A percentile compares a stretch with the other conserved stretches of the same genome.
Conservation (phyloP, 192 early-diverging fungal species). For the Coemansia sp. region DNA sequence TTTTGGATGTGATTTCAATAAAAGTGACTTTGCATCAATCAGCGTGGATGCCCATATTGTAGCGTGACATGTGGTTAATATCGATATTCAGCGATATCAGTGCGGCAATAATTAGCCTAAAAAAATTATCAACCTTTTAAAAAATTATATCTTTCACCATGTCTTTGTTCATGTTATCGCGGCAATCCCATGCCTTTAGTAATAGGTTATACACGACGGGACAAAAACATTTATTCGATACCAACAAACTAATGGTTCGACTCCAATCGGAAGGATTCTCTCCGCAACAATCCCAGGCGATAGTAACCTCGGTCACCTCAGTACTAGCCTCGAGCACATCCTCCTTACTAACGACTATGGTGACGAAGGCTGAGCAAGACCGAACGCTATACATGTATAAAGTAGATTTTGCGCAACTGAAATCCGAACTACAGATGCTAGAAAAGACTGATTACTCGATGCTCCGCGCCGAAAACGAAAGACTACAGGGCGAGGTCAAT, state of each 20-base stretch:
- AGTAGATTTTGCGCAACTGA: conserved; percentile 86
- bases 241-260: conserved; percentile 70
- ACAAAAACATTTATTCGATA: conserved; percentile 71
- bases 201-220: neutral
- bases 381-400: conserved; percentile 83
- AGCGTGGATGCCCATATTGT: neutral
- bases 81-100: neutral
- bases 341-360: conserved; percentile 57
- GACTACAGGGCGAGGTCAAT: conserved; percentile 77
- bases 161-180: neutral
- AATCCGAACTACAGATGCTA: conserved; percentile 82
- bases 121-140: neutral
- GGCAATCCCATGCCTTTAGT: neutral
- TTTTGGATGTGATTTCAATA: neutral
- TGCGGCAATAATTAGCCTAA: too few species aligned
- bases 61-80: neutral
- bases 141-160: neutral
- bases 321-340: conserved; percentile 63
- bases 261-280: conserved; percentile 74
- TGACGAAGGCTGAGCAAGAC: conserved; percentile 81
- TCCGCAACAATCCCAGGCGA: conserved; percentile 68
- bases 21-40: neutral
- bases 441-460: conserved; percentile 88
- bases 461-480: conserved; percentile 78
- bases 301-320: conserved; percentile 70